Evolutionary conservation across 169 alveolate genomes (phyloP), one percentile per base, ranked within the genome.

Genomic region (Cryptosporidium andersoni): DNA sequence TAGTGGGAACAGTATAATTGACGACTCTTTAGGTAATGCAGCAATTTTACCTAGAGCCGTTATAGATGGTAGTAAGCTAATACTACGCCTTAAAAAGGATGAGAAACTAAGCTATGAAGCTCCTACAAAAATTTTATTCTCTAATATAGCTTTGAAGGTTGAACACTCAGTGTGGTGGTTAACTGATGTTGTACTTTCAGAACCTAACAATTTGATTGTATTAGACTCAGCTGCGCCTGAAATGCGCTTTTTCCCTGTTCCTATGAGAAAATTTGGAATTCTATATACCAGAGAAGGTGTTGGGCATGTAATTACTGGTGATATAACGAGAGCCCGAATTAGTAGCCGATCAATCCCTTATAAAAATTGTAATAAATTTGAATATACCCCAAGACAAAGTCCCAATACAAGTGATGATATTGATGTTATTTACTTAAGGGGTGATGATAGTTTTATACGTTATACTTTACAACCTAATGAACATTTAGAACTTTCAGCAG

Each of bases 251-350:
- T 74, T 74, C 36, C 85, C 85, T 3, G 85, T 74, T 25, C 85
- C 85, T 11, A 74, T 74, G 85, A 74, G 48, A 74, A 74, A 74
- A 55, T 74, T 74, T 55, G 85, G 85, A 47, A 74, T 68, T 1
- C 47, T 74, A 55, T 74, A 74, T 74, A 58, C 85, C 45, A 74
- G 85, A 60, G 85, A 74, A 58, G 85, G 85, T 37, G 85, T 74
- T 39, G 85, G 85, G 11, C 85, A 74, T 55, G 85, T 74, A 62
- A 58, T 74, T 34, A 74, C 85, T n/a, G 85, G 85, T 1, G 85
- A 74, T 16, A 58, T 74, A 12, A 74, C 60, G 16, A 74, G 85
- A 58, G 60, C 74, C 63, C 40, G 85, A 55, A 25, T 74, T 45
- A 58, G 85, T 11, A 74, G 85, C 43, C 14, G 67, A 45, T 58